Evolutionary conservation across 768 basidiomycete genomes (phyloP), one percentile per base, ranked within the genome.

Genomic region (Suillus subalutaceus): DNA sequence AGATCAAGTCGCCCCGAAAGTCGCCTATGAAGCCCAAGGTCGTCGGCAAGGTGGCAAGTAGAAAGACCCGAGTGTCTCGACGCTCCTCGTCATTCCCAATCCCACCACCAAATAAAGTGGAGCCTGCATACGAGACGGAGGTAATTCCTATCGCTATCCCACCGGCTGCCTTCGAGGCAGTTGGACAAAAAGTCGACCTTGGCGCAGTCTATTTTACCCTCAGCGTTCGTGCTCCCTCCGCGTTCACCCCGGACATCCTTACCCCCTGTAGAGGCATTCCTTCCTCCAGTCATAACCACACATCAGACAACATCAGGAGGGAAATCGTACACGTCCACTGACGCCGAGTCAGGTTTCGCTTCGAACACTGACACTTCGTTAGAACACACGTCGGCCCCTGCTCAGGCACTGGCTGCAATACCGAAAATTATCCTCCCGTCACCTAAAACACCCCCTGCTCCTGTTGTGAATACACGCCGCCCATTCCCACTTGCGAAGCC

Each of bases 181-280:
- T 61, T 44, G 46, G 68, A 66, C 30, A 58, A 68, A 66, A 57
- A 65, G 30, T 37, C 63, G 35, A 71, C 70, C 10, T 67, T 82
- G 32, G 71, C 82, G 38, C 75, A 81, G 57, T 84, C 87, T 2
- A 80, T 90, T 40, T 82, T 92, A 30, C 85, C 90, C 4, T 88
- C 85, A 12, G 85, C 90, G 16, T 94, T 94, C 67, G 88, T 91
- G 1, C 84, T 94, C 4, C 92, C 92, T 16, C 91, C 91, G 2
- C 91, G 89, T 2, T 91, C 91, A 9, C 92, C 91, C 16, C 82
- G 84, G 26, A 84, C 91, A 1, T 86, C 88, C 2, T 74, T 92
- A 35, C 89, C 88, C 7, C 82, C 84, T 0, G 80, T 83, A 44
- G 80, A 84, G 23, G 77, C 82, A 3, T 77, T 80, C 53, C 72